Conservation (phyloP, 2,329 filamentous ascomycete species). For the Colletotrichum navitas region DNA sequence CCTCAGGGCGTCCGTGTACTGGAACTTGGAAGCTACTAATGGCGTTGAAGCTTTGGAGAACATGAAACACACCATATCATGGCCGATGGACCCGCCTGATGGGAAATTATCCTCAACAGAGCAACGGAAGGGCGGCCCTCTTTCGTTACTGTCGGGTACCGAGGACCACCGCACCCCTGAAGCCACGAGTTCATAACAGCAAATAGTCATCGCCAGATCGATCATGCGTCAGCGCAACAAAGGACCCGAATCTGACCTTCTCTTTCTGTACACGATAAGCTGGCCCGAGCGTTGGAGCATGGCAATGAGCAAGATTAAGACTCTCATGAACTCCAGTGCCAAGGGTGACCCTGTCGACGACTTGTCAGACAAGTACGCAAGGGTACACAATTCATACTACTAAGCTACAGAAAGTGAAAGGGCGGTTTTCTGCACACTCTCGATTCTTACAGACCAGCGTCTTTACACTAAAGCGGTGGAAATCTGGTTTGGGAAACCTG, state of each 20-base stretch:
- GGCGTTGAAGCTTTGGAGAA: slow-evolving; percentile 31
- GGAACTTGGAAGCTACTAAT: slow-evolving; percentile 18
- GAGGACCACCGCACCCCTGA: slow-evolving; percentile 23
- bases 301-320: slow-evolving; percentile 25
- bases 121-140: slow-evolving; percentile 27
- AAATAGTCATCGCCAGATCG: not conserved
- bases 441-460: not conserved
- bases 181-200: slow-evolving; percentile 1
- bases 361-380: slow-evolving; percentile 24
- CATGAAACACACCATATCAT: slow-evolving; percentile 42
- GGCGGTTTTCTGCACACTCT: not conserved
- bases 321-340: slow-evolving; percentile 28
- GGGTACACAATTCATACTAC: slow-evolving; percentile 2
- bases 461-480: not conserved
- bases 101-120: slow-evolving; percentile 33
- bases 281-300: slow-evolving; percentile 16
- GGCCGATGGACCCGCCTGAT: slow-evolving; percentile 33
- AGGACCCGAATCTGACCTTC: slow-evolving; percentile 5
- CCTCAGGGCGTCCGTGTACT: slow-evolving; percentile 30
- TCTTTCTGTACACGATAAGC: not conserved
- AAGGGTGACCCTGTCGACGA: slow-evolving; percentile 13
- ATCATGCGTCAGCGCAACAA: not conserved
- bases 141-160: slow-evolving; percentile 30
- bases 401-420: slow-evolving; percentile 6
- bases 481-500: slow-evolving; percentile 7